Base-by-base conservation (phyloP, 2,329 filamentous ascomycete species). In the Ascomycota sp. region DNA sequence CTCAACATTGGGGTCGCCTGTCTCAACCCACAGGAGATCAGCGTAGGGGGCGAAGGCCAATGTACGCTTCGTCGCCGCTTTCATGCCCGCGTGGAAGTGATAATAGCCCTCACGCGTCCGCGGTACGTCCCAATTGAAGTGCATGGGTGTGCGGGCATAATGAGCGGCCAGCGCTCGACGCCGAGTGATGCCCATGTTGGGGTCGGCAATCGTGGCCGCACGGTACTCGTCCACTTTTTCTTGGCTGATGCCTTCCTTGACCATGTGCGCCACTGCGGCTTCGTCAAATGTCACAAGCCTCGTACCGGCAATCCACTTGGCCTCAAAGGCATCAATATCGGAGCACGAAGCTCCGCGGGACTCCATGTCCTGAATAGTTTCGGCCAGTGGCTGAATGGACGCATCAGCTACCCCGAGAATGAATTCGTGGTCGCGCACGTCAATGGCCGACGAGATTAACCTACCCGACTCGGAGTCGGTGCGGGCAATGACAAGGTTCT, bases 21-120 rank as follows among this genome's bases (percentile, higher is more conserved):
- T 95, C 59, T 98, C 89, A 28, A 95, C 80, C 89, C 89, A 98
- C 9, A 95, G 66, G 12, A 98, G 74, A 51, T 98, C 89, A 1
- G 89, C 83, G 47, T 81, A 94, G 0, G 86, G 85, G 0, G 75
- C 83, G 44, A 92, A 95, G 29, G 78, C 81, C 35, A 92, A 74
- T 2, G 85, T 85, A 32, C 89, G 79, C 62, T 95, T 95, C 23
- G 82, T 93, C 1, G 89, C 85, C 0, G 85, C 81, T 6, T 63
- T 55, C 60, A 93, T 76, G 40, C 83, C 85, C 10, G 79, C 78
- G 29, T 69, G 66, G 64, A 82, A 92, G 53, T 93, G 83, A 57
- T 92, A 93, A 62, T 74, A 86, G 23, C 89, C 89, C 54, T 98
- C 89, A 31, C 86, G 72, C 2, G 89, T 95, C 30, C 89, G 75